Base-by-base conservation (phyloP, 495 filamentous ascomycete species). In the Trichoderma asperelloides region DNA sequence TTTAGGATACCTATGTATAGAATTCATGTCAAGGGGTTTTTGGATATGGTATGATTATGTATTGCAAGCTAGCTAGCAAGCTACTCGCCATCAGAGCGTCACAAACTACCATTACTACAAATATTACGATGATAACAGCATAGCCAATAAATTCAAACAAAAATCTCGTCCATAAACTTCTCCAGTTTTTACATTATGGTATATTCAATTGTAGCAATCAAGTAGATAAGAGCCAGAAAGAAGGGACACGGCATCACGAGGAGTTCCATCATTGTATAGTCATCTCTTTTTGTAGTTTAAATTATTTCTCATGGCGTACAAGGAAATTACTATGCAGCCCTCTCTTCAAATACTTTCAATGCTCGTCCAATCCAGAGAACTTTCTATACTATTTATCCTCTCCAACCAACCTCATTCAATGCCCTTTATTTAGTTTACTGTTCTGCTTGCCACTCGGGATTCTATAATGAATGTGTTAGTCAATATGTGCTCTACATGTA, bases 401-500 rank as follows among this genome's bases (percentile, higher is more conserved):
- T 18, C 43, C 25, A 21, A 12, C 43, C 25, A 21, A 12, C 25
- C 25, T 28, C 25, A 16, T 30, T 30, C 30, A 16, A 28, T 60
- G 13, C 13, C 23, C 28, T 60, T 28, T 60, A 28, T 3, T 60
- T 27, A 30, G 41, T 70, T 67, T 77, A 82, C 71, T 79, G 80
- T 37, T 71, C 74, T 51, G 71, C 73, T 25, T 82, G 77, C 79
- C 80, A 84, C 27, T 82, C 77, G 23, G 80, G 79, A 66, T 82
- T 81, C 81, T 82, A 63, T 33, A 62, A 7, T 27, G 3, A 49
- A 18, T 21, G 40, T 12, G 15, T 64, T 41, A 65, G 64, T 30
- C 43, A 30, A 30, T 51, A 25, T 41, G 2, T n/a, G n/a, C n/a
- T n/a, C 49, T 16, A 23, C 23, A 47, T 25, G 8, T 3, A 40